phyloP scores from a whole-genome alignment of 495 filamentous ascomycete species.

The Daldinia caldariorum region DNA sequence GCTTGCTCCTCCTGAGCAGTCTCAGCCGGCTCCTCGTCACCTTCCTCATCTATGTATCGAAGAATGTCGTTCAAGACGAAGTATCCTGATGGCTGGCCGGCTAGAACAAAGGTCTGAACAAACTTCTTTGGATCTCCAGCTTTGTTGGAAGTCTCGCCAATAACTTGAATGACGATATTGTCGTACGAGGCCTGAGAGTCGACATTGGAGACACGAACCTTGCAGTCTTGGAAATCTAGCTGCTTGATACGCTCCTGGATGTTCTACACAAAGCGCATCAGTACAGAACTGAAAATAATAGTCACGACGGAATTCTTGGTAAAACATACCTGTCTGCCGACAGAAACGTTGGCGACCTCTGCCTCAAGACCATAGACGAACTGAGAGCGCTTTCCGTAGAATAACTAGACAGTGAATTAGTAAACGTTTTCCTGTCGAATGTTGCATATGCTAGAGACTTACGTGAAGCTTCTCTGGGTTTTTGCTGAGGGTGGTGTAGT shows the following conservation, averaged over 20 bases:
- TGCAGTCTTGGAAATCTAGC: slow-evolving; percentile 95
- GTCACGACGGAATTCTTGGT: neutral
- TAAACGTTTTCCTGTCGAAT: neutral
- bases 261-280: slow-evolving; percentile 61
- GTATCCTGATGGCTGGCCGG: slow-evolving; percentile 95
- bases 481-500: slow-evolving; percentile 96
- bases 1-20: slow-evolving; percentile 34
- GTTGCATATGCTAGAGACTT: slow-evolving; percentile 48
- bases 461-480: slow-evolving; percentile 92
- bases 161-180: slow-evolving; percentile 95
- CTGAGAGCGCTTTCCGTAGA: slow-evolving; percentile 84
- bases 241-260: slow-evolving; percentile 94
- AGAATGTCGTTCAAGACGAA: slow-evolving; percentile 99
- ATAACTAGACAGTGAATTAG: slow-evolving; percentile 61
- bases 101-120: slow-evolving; percentile 97
- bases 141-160: slow-evolving; percentile 97
- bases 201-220: slow-evolving; percentile 97
- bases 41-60: slow-evolving; percentile 86
- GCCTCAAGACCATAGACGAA: slow-evolving; percentile 87
- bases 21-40: slow-evolving; percentile 64
- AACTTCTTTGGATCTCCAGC: slow-evolving; percentile 90
- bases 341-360: slow-evolving; percentile 80
- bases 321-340: slow-evolving; percentile 81
- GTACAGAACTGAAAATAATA: slow-evolving; percentile 2
- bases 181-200: slow-evolving; percentile 92